Evolutionary conservation across 2,329 filamentous ascomycete genomes (phyloP).

Genomic region (Pleurostoma richardsiae): DNA sequence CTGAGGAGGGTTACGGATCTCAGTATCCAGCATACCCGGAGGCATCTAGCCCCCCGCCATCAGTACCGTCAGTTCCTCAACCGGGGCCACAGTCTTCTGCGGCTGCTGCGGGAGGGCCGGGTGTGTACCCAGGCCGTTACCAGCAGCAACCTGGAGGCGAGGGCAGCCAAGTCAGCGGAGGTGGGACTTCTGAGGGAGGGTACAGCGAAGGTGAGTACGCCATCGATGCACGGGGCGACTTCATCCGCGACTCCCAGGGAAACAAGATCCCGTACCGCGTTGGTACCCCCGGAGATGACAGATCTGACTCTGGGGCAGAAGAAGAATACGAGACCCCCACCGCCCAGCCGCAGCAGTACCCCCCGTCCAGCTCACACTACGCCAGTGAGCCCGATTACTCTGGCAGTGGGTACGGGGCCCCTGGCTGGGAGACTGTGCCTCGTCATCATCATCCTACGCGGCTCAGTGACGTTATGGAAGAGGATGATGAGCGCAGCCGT

Average conservation of each 20-base stretch:
- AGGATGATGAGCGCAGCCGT: slow-evolving; percentile 75
- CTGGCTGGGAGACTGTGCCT: slow-evolving; percentile 71
- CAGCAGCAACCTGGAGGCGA: slow-evolving; percentile 36
- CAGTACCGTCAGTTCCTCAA: too few relatives aligned
- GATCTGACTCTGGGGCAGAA: slow-evolving; percentile 49
- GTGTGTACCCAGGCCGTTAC: slow-evolving; percentile 32
- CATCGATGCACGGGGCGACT: slow-evolving; percentile 55
- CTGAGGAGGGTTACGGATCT: slow-evolving; percentile 21
- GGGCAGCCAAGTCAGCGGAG: slow-evolving; percentile 39
- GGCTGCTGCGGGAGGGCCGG: slow-evolving; percentile 28
- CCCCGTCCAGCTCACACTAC: slow-evolving; percentile 34
- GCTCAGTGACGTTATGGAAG: slow-evolving; percentile 82
- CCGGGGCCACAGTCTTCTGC: slow-evolving; percentile 15
- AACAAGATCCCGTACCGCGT: slow-evolving; percentile 50
- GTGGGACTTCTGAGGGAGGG: slow-evolving; percentile 51
- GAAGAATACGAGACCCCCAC: slow-evolving; percentile 55
- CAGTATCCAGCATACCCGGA: slow-evolving; percentile 19
- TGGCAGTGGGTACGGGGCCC: slow-evolving; percentile 59
- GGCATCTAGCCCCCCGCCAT: slow-evolving; percentile 17
- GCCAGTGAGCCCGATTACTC: slow-evolving; percentile 54
- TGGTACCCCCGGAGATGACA: slow-evolving; percentile 34
- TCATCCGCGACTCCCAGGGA: slow-evolving; percentile 56
- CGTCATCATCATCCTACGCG: slow-evolving; percentile 84
- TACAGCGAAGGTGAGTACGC: slow-evolving; percentile 70
- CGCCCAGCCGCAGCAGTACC: slow-evolving; percentile 31